A percentile compares a stretch with the other conserved stretches of the same genome.
phyloP scores from a whole-genome alignment of 495 filamentous ascomycete genomes.

The Aspergillus avenaceus region DNA sequence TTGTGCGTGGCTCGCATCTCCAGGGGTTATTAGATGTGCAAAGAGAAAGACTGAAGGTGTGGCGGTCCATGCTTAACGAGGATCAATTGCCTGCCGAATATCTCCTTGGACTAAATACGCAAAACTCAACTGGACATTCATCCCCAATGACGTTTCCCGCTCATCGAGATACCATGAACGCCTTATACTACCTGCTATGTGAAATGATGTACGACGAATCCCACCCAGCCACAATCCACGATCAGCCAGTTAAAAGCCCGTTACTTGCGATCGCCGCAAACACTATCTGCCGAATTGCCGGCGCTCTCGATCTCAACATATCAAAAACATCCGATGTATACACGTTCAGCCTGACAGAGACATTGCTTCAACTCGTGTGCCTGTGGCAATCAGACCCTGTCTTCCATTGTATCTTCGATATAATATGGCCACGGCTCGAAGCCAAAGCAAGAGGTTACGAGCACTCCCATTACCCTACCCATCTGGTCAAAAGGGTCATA shows the following conservation, averaged over 20 bases:
- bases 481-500: slow-evolving; percentile 13
- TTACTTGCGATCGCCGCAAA: background rate
- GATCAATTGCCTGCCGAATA: background rate
- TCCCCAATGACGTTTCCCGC: background rate
- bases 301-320: background rate
- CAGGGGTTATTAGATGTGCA: slow-evolving; percentile 12
- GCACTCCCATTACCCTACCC: slow-evolving; percentile 16
- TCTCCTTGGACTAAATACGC: background rate
- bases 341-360: slow-evolving; percentile 13
- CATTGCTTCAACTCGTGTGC: slow-evolving; percentile 10
- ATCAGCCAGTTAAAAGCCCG: too few relatives aligned
- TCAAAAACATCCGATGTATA: slow-evolving; percentile 11
- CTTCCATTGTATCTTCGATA: slow-evolving; percentile 8
- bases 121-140: too few relatives aligned
- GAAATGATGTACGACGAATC: slow-evolving; percentile 7
- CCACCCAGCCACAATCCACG: background rate
- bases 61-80: slow-evolving; percentile 5
- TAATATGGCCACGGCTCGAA: slow-evolving; percentile 12
- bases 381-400: background rate
- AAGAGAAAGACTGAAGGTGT: slow-evolving; percentile 9
- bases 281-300: background rate
- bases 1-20: slow-evolving; percentile 9
- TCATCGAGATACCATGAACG: slow-evolving; percentile 17
- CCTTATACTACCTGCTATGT: slow-evolving; percentile 12
- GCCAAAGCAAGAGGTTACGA: slow-evolving; percentile 9